These are phyloP conservation scores for Penicillium sp. DNA, from an alignment of 2,329 filamentous ascomycete genomes.

Conservation along the genomic window DNA sequence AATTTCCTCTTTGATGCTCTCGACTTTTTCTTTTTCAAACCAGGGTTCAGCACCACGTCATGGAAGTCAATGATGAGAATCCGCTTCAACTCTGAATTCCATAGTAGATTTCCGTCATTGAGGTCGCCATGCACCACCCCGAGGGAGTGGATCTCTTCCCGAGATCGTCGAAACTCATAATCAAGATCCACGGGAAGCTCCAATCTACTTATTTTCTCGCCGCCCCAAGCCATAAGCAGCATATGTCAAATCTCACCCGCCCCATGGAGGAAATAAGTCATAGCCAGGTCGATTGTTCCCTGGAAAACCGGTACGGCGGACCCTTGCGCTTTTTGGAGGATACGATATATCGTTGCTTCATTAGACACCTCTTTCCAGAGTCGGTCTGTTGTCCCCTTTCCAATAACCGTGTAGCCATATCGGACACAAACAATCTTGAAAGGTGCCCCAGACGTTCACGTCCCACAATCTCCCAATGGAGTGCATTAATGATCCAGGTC, in stretches of 20 bases:
- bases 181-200: too few species aligned
- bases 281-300: neutral
- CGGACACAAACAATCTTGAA: neutral
- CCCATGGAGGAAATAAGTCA: neutral
- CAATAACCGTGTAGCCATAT: neutral
- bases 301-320: neutral
- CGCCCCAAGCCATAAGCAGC: neutral
- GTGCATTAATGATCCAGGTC: neutral
- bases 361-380: neutral
- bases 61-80: slow-evolving; percentile 8
- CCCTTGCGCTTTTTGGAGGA: neutral
- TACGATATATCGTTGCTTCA: neutral
- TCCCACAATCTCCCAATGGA: neutral
- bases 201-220: neutral
- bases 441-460: neutral
- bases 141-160: neutral
- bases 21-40: too few species aligned
- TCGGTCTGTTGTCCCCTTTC: neutral
- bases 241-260: neutral
- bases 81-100: slow-evolving; percentile 7
- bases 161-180: too few species aligned
- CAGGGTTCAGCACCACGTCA: neutral
- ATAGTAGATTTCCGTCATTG: slow-evolving; percentile 1
- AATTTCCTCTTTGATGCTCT: too few species aligned
- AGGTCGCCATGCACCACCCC: slow-evolving; percentile 8